A percentile compares a stretch with the other conserved stretches of the same genome.
Conservation (phyloP, 352 stramenopile genomes). For the Phytopythium mirpurense region DNA sequence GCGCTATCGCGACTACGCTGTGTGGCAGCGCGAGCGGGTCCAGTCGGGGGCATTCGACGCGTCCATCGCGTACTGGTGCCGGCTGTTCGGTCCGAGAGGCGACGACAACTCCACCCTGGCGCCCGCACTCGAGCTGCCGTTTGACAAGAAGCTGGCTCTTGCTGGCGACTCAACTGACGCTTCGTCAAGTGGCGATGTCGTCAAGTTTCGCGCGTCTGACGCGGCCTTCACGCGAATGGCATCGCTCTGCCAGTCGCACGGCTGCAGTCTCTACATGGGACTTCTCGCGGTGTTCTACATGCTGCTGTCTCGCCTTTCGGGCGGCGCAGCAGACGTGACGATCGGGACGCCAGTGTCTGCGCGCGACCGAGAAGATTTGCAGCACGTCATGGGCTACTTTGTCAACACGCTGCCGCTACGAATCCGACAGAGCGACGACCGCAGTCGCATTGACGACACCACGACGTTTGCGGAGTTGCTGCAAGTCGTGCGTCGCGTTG, state of each 20-base stretch:
- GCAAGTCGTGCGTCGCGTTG: conserved; percentile 26
- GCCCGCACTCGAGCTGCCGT: conserved; percentile 33
- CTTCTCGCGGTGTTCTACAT: conserved; percentile 41
- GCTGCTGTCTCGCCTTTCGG: conserved; percentile 31
- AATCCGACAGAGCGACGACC: conserved; percentile 11
- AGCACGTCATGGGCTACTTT: conserved; percentile 48
- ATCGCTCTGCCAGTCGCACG: conserved; percentile 24
- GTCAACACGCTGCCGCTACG: conserved; percentile 53
- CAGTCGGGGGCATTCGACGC: conserved; percentile 24
- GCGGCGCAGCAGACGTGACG: conserved; percentile 31
- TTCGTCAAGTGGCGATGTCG: conserved; percentile 13
- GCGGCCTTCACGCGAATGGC: conserved; percentile 24
- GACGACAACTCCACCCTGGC: conserved; percentile 4
- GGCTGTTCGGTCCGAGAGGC: conserved; percentile 20
- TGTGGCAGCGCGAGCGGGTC: conserved; percentile 35
- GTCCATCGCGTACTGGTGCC: conserved; percentile 42
- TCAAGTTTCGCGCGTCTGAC: conserved; percentile 27
- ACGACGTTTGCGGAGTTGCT: conserved; percentile 28
- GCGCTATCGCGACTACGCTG: conserved; percentile 43
- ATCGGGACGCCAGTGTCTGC: conserved; percentile 37
- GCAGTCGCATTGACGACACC: background rate
- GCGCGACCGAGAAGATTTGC: conserved; percentile 20
- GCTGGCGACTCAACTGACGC: background rate
- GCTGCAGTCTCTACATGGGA: conserved; percentile 43
- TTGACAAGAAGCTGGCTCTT: conserved; percentile 19